These are phyloP conservation scores for Psilocybe cyanescens DNA, from an alignment of 768 basidiomycete genomes.

Conservation along the genomic window DNA sequence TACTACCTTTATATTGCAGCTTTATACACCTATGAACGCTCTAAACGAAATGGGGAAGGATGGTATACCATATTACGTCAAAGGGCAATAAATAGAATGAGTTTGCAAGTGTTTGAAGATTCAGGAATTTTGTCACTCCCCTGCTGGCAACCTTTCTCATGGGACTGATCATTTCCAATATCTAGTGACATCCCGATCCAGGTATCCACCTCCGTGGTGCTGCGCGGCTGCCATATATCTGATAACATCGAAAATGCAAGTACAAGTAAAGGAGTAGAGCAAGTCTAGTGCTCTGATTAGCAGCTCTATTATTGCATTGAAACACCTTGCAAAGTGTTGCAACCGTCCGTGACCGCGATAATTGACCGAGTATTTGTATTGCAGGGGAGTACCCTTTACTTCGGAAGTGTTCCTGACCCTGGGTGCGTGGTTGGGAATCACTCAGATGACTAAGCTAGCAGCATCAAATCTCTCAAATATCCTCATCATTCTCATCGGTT, in stretches of 20 bases:
- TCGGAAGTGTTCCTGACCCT: slow-evolving; percentile 21
- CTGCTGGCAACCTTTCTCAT: slow-evolving; percentile 6
- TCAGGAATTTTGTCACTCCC: background rate
- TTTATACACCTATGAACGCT: background rate
- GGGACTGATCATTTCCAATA: slow-evolving; percentile 5
- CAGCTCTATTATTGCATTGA: background rate
- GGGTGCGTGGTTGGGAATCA: slow-evolving; percentile 9
- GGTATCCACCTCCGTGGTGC: slow-evolving; percentile 16
- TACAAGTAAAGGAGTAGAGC: background rate
- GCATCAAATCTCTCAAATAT: slow-evolving; percentile 23
- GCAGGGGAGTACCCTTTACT: background rate
- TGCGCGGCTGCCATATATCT: background rate
- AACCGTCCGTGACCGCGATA: slow-evolving; percentile 2
- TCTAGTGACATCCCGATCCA: background rate
- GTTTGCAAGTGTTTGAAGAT: slow-evolving; percentile 5
- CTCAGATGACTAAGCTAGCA: slow-evolving; percentile 18
- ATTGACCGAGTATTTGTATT: slow-evolving; percentile 20
- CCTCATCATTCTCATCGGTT: slow-evolving; percentile 17
- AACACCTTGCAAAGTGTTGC: background rate
- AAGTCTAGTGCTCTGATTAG: background rate
- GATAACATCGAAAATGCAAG: background rate
- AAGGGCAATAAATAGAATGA: background rate
- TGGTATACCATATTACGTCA: background rate
- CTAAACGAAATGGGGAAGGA: background rate
- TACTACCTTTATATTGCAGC: too few relatives aligned